Conservation (phyloP, 768 basidiomycete species). For the Psilocybe cubensis region DNA sequence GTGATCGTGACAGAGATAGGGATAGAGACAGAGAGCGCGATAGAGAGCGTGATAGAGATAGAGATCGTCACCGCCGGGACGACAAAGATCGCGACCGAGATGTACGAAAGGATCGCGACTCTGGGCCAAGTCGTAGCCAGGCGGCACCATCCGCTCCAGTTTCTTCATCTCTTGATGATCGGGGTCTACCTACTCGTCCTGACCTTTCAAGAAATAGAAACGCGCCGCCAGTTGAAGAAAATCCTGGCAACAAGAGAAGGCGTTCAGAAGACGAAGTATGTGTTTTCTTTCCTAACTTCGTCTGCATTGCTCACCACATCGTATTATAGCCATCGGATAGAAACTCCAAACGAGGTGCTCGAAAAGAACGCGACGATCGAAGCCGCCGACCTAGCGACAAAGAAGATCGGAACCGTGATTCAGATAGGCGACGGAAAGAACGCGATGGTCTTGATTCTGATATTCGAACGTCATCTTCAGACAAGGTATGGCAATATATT, state of each 20-base stretch:
- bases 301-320: constrained; percentile 14
- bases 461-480: constrained; percentile 46
- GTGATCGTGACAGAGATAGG: constrained; percentile 51
- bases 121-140: constrained; percentile 34
- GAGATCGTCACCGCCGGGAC: constrained; percentile 59
- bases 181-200: constrained; percentile 59
- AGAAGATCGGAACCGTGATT: constrained; percentile 72
- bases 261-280: constrained; percentile 75
- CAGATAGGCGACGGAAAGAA: constrained; percentile 69
- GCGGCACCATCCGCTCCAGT: constrained; percentile 32
- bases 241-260: constrained; percentile 73
- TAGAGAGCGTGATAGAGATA: constrained; percentile 57
- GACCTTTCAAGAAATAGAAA: constrained; percentile 61
- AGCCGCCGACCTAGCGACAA: constrained; percentile 68
- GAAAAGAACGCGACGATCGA: constrained; percentile 81
- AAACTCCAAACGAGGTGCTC: constrained; percentile 78
- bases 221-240: constrained; percentile 55
- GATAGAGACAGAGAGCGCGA: constrained; percentile 62
- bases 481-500: constrained; percentile 54
- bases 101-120: constrained; percentile 63
- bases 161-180: constrained; percentile 49
- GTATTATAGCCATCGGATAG: constrained; percentile 60
- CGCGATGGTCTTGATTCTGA: constrained; percentile 60
- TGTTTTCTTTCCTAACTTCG: constrained; percentile 12
- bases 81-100: constrained; percentile 70